Evolutionary conservation across 2,329 filamentous ascomycete genomes (phyloP), one percentile per base, ranked within the genome.

Genomic region (Elsinoe arachidis): DNA sequence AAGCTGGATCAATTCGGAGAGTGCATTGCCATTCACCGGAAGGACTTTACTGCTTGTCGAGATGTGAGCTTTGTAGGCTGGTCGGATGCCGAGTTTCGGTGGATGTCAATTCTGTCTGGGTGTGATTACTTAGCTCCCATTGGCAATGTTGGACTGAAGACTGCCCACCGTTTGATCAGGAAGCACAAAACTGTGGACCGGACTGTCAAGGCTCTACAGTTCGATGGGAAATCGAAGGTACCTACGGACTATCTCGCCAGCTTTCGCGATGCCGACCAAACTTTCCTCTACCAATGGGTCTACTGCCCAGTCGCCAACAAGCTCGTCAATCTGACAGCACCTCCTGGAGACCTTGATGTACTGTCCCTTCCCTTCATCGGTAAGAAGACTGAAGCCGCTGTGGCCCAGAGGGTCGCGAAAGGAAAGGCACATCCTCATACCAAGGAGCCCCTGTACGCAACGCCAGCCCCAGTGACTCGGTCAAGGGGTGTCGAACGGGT

Each of bases 51-150:
- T 55, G 84, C 88, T 30, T 95, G 90, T 63, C 85, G 88, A 52
- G 93, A 96, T 63, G 80, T 97, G 51, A 95, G 87, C 56, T 74
- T 99, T 39, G 86, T 90, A 3, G 92, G 91, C 6, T 99, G 92
- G 92, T 87, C 88, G 1, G 92, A 97, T 69, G 78, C 80, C 9
- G 89, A 96, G 63, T 99, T 99, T 66, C 83, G 93, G 59, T 85
- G 84, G 55, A 99, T 99, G 93, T 90, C 91, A 39, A 99, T 99
- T 63, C 74, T 99, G 59, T 96, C 90, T 68, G 93, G 93, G 6
- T 99, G 93, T 69, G 93, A 99, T 69, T 99, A 99, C 70, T 80
- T 97, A n/a, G 77, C 85, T 2, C 87, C 87, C 59, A 88, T 99
- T 61, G 85, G 83, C 58, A 87, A 87, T 53, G 83, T 99, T 72